Evolutionary conservation across 306 rosid genomes (phyloP).

Genomic region (Fragaria ananassa): DNA sequence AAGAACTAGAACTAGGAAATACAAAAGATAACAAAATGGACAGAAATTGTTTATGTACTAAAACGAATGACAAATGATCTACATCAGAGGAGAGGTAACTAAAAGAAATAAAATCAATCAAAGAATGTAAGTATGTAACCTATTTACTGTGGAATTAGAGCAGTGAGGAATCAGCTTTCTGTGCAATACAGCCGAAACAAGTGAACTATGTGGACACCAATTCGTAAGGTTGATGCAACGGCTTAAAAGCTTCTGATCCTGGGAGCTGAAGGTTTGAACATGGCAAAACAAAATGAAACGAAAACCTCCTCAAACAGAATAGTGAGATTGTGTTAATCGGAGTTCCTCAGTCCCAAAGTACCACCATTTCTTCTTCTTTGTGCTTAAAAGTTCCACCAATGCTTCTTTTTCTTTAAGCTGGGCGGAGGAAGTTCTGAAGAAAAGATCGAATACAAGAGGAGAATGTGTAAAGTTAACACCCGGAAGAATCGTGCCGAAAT

Average conservation of each 20-base stretch:
- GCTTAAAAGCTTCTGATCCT: neutral
- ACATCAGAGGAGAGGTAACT: neutral
- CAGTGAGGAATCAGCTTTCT: neutral
- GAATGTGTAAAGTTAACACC: neutral
- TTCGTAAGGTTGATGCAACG: neutral
- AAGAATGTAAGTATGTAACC: conserved; percentile 18
- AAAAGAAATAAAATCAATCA: neutral
- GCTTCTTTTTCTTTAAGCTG: conserved; percentile 60
- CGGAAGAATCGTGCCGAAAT: neutral
- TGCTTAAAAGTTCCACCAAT: conserved; percentile 62
- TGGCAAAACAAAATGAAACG: neutral
- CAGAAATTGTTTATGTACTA: neutral
- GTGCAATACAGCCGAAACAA: neutral
- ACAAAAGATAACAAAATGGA: neutral
- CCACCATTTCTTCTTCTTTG: conserved; percentile 87
- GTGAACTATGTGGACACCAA: neutral
- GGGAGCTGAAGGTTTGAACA: neutral
- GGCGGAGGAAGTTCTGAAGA: conserved; percentile 45
- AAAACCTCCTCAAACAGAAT: conserved; percentile 13
- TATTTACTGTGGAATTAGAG: conserved; percentile 12
- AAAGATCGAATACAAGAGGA: neutral
- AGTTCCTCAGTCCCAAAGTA: conserved; percentile 33
- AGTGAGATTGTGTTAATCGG: conserved; percentile 13
- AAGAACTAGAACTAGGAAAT: neutral
- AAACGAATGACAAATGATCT: neutral